phyloP scores from a whole-genome alignment of 169 alveolate genomes.

The Babesia bovis region DNA sequence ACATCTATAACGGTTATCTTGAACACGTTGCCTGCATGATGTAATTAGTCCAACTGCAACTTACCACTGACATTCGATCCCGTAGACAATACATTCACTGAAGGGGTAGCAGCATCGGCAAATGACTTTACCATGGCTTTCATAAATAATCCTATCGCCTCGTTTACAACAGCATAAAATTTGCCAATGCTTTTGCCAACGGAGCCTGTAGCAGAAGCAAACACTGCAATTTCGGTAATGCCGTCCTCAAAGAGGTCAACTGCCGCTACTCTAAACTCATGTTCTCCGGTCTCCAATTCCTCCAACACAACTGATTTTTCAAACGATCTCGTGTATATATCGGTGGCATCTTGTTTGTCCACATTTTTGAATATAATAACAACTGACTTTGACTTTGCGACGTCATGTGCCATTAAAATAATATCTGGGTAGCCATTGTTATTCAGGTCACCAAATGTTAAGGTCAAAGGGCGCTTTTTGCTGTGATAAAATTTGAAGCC shows the following conservation, averaged over 20 bases:
- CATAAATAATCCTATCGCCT: constrained; percentile 53
- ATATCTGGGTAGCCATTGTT: constrained; percentile 74
- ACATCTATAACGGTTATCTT: constrained; percentile 77
- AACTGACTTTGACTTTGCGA: neutral
- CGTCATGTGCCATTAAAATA: constrained; percentile 13
- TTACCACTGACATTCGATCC: constrained; percentile 59
- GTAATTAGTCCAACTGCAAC: too few species aligned
- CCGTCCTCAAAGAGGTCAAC: constrained; percentile 65
- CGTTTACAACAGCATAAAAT: constrained; percentile 37
- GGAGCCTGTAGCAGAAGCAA: constrained; percentile 46
- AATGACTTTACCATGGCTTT: constrained; percentile 52
- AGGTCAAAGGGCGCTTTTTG: neutral
- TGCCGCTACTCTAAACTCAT: constrained; percentile 49
- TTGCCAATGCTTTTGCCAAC: constrained; percentile 42
- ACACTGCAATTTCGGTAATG: constrained; percentile 60
- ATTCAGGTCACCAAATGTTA: constrained; percentile 71
- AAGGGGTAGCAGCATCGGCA: constrained; percentile 29
- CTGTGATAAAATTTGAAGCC: neutral
- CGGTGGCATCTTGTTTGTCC: constrained; percentile 2
- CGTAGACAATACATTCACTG: constrained; percentile 26
- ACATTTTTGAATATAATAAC: constrained; percentile 27
- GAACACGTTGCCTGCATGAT: constrained; percentile 67
- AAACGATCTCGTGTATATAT: neutral
- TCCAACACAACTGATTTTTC: constrained; percentile 2
- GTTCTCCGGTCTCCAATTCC: constrained; percentile 31